Evolutionary conservation across 1,284 basidiomycete species (phyloP), one percentile per base, ranked within the genome.

Genomic region (Fistulina hepatica): DNA sequence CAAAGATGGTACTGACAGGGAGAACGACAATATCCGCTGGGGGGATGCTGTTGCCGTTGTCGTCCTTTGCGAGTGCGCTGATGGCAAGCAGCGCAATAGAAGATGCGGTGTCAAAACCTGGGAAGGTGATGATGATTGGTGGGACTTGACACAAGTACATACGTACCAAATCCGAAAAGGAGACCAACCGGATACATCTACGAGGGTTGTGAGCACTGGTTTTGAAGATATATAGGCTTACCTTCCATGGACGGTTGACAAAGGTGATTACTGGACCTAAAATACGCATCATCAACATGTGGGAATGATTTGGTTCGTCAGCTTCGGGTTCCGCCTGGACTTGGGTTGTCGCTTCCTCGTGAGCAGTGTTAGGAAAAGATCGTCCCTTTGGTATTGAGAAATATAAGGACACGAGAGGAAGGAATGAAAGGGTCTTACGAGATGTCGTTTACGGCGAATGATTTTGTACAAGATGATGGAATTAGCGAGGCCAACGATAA

Each of bases 141-240:
- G 2, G 12, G 11, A 23, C n/a, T 17, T 27, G 9, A 19, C 7
- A 13, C 8, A n/a, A 5, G 8, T 2, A 9, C 6, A 34, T 12
- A 50, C 62, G 48, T 47, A 80, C 82, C 83, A 37, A 91, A 72
- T 5, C 89, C 88, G 48, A 92, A 92, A 1, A 92, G 67, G 1
- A 91, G 60, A 2, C 89, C 89, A n/a, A 93, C 81, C 1, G 84
- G 84, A 51, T 90, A 91, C 80, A 91, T 81, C 77, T 80, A 39
- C 39, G n/a, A 28, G 19, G 31, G 12, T 10, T 15, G 11, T 37
- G 3, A 36, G 26, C n/a, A 27, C 40, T 41, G 11, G 13, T 40
- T 25, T 20, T 6, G 24, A n/a, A 32, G n/a, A 20, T 9, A 16
- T 5, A 11, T 32, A 19, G 26, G 25, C 54, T 30, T 23, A 74